Conservation (phyloP, 306 rosid genomes). For the Quercus parvula region DNA sequence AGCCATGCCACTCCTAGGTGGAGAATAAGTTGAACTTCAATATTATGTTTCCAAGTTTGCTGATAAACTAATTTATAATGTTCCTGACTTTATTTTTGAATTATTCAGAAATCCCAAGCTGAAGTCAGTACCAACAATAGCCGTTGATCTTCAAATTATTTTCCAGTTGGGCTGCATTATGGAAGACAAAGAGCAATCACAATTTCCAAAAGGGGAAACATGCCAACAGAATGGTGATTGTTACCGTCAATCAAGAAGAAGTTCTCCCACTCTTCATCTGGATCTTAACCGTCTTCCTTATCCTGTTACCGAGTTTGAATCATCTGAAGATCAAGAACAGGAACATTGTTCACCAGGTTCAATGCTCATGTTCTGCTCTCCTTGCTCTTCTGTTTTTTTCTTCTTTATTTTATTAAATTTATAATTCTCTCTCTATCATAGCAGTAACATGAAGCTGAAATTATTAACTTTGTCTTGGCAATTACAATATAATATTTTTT, state of each 20-base stretch:
- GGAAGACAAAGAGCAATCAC: conserved; percentile 23
- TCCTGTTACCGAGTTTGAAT: conserved; percentile 37
- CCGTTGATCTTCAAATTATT: conserved; percentile 51
- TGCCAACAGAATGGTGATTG: conserved; percentile 21
- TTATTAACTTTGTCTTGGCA: neutral
- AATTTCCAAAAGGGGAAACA: conserved; percentile 22
- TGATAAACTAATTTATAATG: conserved; percentile 1
- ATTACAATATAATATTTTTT: too few species aligned
- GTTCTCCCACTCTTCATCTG: conserved; percentile 40
- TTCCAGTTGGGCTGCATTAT: conserved; percentile 19
- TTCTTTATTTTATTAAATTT: too few species aligned
- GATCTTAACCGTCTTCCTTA: conserved; percentile 81
- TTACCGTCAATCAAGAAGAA: conserved; percentile 33
- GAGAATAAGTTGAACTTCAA: conserved; percentile 4
- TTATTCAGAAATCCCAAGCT: conserved; percentile 60
- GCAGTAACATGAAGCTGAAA: conserved; percentile 11
- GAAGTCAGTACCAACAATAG: conserved; percentile 47
- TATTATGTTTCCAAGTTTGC: conserved; percentile 7
- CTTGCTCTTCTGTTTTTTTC: neutral
- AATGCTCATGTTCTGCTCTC: conserved; percentile 14
- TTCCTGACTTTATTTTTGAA: conserved; percentile 8
- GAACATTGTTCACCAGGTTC: conserved; percentile 60
- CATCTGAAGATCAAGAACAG: conserved; percentile 29
- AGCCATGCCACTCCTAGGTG: conserved; percentile 10
- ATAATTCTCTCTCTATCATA: conserved; percentile 8